A percentile compares a stretch with the other conserved stretches of the same genome.
Conservation (phyloP, 1,284 basidiomycete species). For the Coniferiporia weirii region DNA sequence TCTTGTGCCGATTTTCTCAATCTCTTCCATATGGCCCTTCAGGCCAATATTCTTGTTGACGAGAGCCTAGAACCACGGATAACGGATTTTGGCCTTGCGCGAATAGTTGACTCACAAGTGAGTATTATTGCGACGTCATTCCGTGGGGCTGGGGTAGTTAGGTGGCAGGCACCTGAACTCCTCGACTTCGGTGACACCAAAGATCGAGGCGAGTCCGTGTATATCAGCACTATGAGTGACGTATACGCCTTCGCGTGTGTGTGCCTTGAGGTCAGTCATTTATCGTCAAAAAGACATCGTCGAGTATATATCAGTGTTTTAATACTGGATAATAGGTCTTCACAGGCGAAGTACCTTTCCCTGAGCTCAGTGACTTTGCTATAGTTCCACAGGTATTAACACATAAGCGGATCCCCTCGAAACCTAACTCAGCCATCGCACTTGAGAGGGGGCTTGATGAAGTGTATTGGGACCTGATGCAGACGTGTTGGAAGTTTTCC, state of each 20-base stretch:
- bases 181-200: not conserved
- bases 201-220: not conserved
- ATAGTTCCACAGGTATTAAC: conserved; percentile 6
- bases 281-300: no score
- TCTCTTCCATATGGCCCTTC: not conserved
- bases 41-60: conserved; percentile 14
- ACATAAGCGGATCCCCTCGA: not conserved
- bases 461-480: conserved; percentile 5
- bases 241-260: conserved; percentile 15
- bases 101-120: not conserved
- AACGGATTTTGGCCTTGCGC: conserved; percentile 13
- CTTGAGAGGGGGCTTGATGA: not conserved
- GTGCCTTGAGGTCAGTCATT: conserved; percentile 10
- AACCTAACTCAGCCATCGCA: not conserved
- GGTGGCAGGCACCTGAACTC: conserved; percentile 13
- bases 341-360: conserved; percentile 5
- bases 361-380: not conserved
- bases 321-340: conserved; percentile 1
- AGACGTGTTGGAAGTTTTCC: conserved; percentile 4
- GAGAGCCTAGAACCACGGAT: not conserved
- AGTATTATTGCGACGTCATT: conserved; percentile 3
- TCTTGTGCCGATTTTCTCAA: not conserved
- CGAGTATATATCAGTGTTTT: no score
- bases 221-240: conserved; percentile 3
- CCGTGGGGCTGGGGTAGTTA: not conserved